Percentiles rank a stretch among this genome's conserved stretches.
Evolutionary conservation across 2,329 filamentous ascomycete species (phyloP).

Genomic region (Talaromyces albobiverticillius): DNA sequence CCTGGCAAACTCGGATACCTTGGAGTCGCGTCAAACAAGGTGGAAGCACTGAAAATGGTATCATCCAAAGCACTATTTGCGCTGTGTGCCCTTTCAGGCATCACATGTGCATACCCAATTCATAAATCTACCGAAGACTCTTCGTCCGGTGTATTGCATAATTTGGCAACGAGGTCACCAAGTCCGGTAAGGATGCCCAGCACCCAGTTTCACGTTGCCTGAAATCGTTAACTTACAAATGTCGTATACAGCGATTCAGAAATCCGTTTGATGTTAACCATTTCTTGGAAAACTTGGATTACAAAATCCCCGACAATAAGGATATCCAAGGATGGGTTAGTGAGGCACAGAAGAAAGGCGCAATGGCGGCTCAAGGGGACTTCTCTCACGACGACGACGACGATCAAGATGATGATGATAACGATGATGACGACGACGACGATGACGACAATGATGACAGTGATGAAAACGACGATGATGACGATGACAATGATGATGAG

Average conservation of each 20-base stretch:
- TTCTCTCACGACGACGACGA: neutral
- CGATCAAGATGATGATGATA: neutral
- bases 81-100: neutral
- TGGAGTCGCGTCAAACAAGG: neutral
- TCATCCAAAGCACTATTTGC: conserved; percentile 4
- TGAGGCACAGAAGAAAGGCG: conserved; percentile 8
- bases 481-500: neutral
- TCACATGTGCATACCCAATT: conserved; percentile 7
- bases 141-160: neutral
- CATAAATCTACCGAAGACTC: neutral
- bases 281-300: conserved; percentile 9
- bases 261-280: conserved; percentile 11
- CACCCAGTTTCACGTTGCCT: too few relatives aligned
- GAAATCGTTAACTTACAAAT: neutral
- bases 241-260: conserved; percentile 7
- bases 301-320: conserved; percentile 11
- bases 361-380: conserved; percentile 4
- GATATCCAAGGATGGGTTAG: conserved; percentile 13
- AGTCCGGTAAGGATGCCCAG: conserved; percentile 1
- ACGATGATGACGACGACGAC: neutral
- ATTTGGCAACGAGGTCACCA: neutral
- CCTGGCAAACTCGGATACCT: neutral
- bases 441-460: neutral
- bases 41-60: conserved; percentile 5
- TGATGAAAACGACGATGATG: neutral